phyloP scores from a whole-genome alignment of 2,329 filamentous ascomycete species.

The Rhynchosporium agropyri region DNA sequence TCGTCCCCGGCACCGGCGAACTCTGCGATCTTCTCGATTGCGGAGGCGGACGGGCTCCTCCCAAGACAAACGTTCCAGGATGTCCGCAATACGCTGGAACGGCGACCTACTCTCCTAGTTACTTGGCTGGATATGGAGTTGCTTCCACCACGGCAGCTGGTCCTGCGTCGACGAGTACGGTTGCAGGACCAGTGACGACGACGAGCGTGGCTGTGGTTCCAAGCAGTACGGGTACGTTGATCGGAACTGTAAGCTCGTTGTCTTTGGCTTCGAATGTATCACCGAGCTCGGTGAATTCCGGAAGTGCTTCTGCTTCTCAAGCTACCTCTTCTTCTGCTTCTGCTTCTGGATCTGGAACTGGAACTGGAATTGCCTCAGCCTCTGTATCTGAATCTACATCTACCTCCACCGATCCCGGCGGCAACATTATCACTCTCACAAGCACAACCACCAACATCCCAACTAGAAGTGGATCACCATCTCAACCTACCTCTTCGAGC shows the following conservation, averaged over 20 bases:
- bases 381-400: too few relatives aligned
- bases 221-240: background rate
- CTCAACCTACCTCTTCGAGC: background rate
- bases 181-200: background rate
- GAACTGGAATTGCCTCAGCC: too few relatives aligned
- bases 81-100: constrained; percentile 32
- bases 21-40: constrained; percentile 32
- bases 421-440: background rate
- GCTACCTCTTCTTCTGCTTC: too few relatives aligned
- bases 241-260: background rate
- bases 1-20: constrained; percentile 29
- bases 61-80: constrained; percentile 31
- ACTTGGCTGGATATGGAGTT: constrained; percentile 9
- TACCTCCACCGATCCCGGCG: background rate
- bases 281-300: background rate
- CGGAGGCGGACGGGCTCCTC: constrained; percentile 32
- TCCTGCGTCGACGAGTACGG: background rate
- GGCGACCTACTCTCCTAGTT: constrained; percentile 31
- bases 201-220: background rate
- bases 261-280: background rate
- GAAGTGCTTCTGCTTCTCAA: too few relatives aligned
- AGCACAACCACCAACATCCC: background rate
- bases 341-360: too few relatives aligned
- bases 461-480: background rate
- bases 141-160: background rate